Conservation (phyloP, 306 rosid species). For the Inga oerstediana region DNA sequence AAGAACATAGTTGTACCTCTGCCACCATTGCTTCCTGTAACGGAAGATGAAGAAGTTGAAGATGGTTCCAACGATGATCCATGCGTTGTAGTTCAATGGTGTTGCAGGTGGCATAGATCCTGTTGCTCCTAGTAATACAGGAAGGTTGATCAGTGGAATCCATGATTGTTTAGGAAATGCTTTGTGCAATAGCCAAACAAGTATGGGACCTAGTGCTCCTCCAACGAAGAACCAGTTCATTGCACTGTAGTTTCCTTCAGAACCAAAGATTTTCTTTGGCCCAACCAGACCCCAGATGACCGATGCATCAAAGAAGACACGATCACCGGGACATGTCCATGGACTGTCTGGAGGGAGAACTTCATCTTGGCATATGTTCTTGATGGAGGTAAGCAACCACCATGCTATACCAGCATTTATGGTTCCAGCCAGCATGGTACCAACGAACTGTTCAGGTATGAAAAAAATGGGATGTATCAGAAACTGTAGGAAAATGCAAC, state of each 20-base stretch:
- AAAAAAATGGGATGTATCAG: conserved; percentile 20
- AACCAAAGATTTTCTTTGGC: conserved; percentile 69
- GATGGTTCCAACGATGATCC: conserved; percentile 69
- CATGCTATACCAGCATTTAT: conserved; percentile 73
- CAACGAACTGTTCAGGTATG: conserved; percentile 59
- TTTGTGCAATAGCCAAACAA: conserved; percentile 72
- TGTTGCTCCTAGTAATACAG: conserved; percentile 83
- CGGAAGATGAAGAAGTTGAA: conserved; percentile 82
- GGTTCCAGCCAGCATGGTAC: conserved; percentile 85
- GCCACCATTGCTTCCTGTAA: conserved; percentile 86
- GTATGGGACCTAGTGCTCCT: conserved; percentile 72
- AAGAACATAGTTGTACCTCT: conserved; percentile 81
- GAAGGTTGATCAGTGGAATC: conserved; percentile 84
- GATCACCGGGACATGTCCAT: conserved; percentile 80
- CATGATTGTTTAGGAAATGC: conserved; percentile 72
- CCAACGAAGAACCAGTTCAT: conserved; percentile 90
- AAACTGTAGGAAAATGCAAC: conserved; percentile 13
- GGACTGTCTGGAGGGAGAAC: conserved; percentile 67
- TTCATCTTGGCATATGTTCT: conserved; percentile 61
- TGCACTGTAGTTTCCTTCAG: conserved; percentile 60
- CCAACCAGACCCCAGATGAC: conserved; percentile 91
- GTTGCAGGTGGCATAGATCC: conserved; percentile 81
- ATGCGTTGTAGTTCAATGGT: conserved; percentile 76
- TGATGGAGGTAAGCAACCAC: conserved; percentile 68
- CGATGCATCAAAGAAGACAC: conserved; percentile 85